Base-by-base conservation (phyloP, 176 grass and related monocot genomes). In the Zizania latifolia region DNA sequence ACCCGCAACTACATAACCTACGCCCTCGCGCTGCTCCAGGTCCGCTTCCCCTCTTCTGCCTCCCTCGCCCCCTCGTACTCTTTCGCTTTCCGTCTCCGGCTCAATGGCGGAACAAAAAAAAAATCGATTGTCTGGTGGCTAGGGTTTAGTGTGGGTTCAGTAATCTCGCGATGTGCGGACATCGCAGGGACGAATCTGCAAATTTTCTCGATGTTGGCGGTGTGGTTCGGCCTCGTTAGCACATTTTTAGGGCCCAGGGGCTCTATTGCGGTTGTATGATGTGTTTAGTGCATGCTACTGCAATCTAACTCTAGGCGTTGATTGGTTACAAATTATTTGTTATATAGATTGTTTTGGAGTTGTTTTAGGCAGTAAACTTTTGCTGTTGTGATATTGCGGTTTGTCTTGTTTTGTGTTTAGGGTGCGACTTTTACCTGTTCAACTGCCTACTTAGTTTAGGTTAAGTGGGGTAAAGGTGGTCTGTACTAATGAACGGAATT, bases 1-100 rank as follows among this genome's bases (percentile, higher is more conserved):
- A 80, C 81, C 9, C 83, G 89, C 67, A 91, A 81, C 81, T 84
- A 87, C 89, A 91, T 91, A 74, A 81, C 78, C 81, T 91, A 91
- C 54, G 89, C 89, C 58, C 85, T 84, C 22, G 78, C 59, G 35
- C 63, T 91, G 81, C 84, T 91, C 53, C 77, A 91, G 89, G 89
- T 91, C 33, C 10, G 23, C 1, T 13, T 23, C 59, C 22, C 15
- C 7, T 31, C 11, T 17, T 12, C 24, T 54, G 10, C 2, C 0
- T 10, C 10, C 5, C 1, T 6, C 6, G n/a, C 27, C 10, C 15
- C 4, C 15, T 15, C 19, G n/a, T 9, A 15, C 21, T 3, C 28
- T 15, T 8, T 23, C 13, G 2, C 15, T 53, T 28, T 16, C 0
- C 8, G 19, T 32, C 48, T 3, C 65, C 45, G 15, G 44, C 27